These are phyloP conservation scores for Fusarium sororula DNA, from an alignment of 2,329 filamentous ascomycete species.

Conservation along the genomic window DNA sequence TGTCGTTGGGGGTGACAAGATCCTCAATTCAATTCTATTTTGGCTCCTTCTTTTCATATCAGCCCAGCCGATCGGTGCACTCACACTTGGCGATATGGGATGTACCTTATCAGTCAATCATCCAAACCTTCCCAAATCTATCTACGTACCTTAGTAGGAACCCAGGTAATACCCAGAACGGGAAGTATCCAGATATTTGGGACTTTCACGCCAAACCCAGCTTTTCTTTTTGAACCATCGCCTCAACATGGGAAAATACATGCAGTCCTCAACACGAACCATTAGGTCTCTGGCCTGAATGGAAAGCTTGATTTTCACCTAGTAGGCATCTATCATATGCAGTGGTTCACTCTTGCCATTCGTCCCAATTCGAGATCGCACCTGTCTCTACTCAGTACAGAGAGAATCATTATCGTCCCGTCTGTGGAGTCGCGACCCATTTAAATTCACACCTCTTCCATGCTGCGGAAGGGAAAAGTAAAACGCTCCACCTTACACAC, in stretches of 20 bases:
- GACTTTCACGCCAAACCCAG: neutral
- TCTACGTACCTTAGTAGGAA: neutral
- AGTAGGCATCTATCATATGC: neutral
- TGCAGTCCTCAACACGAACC: neutral
- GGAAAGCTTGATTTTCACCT: neutral
- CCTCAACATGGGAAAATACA: neutral
- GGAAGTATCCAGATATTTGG: conserved; percentile 15
- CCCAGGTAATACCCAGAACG: neutral
- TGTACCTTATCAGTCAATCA: neutral
- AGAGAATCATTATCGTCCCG: conserved; percentile 30
- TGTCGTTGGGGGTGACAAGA: neutral
- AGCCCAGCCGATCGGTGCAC: neutral
- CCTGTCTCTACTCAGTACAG: neutral
- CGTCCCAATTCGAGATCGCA: neutral
- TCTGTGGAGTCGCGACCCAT: conserved; percentile 15
- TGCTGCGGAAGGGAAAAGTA: neutral
- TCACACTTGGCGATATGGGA: neutral
- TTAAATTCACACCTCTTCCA: conserved; percentile 2
- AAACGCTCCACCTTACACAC: conserved; percentile 20
- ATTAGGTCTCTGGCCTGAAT: neutral
- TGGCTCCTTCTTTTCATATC: neutral
- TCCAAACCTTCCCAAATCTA: neutral
- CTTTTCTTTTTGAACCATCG: neutral
- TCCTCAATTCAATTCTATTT: neutral
- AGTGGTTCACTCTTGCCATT: neutral